Conservation (phyloP, 805 yeast genomes). For the Candida mattraensis region DNA sequence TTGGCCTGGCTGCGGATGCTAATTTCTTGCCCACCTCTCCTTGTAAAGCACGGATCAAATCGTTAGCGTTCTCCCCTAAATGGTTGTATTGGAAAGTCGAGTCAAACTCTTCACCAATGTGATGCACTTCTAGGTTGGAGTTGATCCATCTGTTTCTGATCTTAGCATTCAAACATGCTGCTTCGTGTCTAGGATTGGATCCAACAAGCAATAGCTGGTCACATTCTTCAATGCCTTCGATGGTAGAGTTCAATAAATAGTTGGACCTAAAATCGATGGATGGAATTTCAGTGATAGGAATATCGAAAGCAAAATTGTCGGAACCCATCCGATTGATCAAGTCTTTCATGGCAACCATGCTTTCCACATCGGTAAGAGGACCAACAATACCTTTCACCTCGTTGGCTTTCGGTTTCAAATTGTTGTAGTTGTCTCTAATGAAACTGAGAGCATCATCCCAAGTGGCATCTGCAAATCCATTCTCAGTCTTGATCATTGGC, state of each 20-base stretch:
- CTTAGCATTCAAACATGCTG: conserved; percentile 82
- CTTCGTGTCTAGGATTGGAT: conserved; percentile 87
- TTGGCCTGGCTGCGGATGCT: conserved; percentile 65
- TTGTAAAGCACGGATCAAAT: conserved; percentile 55
- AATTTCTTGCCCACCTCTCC: conserved; percentile 73
- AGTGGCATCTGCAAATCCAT: conserved; percentile 67
- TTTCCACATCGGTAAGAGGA: conserved; percentile 78
- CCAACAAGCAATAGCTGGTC: conserved; percentile 81
- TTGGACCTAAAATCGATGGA: conserved; percentile 77
- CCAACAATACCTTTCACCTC: conserved; percentile 84
- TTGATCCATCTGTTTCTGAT: conserved; percentile 80
- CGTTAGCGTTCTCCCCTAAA: conserved; percentile 60
- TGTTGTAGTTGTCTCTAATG: conserved; percentile 60
- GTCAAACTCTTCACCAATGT: conserved; percentile 75
- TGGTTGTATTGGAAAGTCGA: conserved; percentile 68
- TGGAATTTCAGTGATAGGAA: conserved; percentile 53
- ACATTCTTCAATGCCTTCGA: conserved; percentile 78
- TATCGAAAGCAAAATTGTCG: conserved; percentile 77
- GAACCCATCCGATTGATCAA: conserved; percentile 74
- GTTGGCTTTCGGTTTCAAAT: conserved; percentile 57
- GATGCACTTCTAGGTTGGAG: conserved; percentile 61
- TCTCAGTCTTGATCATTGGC: conserved; percentile 72
- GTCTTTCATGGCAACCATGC: conserved; percentile 80
- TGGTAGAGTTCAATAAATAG: conserved; percentile 76
- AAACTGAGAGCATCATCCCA: conserved; percentile 85